phyloP scores from a whole-genome alignment of 257 asterid genomes.

The Datura wrightii region DNA sequence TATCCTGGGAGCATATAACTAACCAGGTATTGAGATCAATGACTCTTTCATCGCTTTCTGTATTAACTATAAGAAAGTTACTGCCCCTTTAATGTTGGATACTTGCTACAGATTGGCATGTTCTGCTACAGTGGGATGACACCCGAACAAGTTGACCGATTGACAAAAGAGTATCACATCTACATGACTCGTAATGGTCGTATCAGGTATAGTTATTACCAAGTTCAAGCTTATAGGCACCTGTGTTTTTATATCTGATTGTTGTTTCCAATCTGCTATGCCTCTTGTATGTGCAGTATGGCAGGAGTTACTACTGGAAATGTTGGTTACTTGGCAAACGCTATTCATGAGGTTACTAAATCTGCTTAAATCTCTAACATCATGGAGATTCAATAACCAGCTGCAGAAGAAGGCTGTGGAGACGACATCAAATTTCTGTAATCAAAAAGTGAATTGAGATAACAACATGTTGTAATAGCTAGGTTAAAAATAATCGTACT shows the following conservation, averaged over 20 bases:
- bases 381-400: conserved; percentile 20
- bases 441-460: not conserved
- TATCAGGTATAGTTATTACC: conserved; percentile 62
- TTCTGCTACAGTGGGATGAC: conserved; percentile 98
- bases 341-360: conserved; percentile 87
- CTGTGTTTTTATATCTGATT: not conserved
- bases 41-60: not conserved
- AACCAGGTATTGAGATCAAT: conserved; percentile 69
- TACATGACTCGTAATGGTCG: conserved; percentile 98
- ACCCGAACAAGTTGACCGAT: conserved; percentile 95
- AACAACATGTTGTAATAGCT: not conserved
- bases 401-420: not conserved
- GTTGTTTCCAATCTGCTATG: not conserved
- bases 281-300: conserved; percentile 62
- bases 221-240: not conserved
- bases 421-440: not conserved
- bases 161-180: conserved; percentile 85
- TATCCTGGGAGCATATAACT: conserved; percentile 95
- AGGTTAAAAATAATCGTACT: conserved; percentile 1
- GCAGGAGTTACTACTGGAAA: conserved; percentile 97
- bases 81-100: not conserved
- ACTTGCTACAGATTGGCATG: conserved; percentile 82
- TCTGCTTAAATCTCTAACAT: conserved; percentile 47
- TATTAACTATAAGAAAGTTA: not conserved
- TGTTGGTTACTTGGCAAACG: conserved; percentile 87